phyloP scores from a whole-genome alignment of 371 early-diverging fungal genomes.

The Mortierella sp. region DNA sequence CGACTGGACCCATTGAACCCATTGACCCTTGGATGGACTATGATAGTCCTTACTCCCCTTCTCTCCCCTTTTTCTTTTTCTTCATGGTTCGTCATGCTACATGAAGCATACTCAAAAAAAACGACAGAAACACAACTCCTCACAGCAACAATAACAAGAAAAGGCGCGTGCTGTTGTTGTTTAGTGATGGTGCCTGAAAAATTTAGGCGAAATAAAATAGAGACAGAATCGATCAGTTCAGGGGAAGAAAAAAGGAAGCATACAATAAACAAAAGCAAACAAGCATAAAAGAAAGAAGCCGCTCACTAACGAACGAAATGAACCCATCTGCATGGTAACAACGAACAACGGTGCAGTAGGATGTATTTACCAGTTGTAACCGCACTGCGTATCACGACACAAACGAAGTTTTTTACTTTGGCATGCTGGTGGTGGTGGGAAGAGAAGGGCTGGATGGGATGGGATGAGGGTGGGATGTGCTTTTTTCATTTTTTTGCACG shows the following conservation, averaged over 20 bases:
- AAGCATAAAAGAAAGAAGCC: not conserved
- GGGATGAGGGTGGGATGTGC: no score
- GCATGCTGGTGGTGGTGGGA: not conserved
- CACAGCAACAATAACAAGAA: not conserved
- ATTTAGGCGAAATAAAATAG: not conserved
- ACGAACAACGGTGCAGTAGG: not conserved
- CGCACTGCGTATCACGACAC: no score
- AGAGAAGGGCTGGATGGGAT: not conserved
- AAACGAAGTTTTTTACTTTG: not conserved
- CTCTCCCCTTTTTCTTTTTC: not conserved
- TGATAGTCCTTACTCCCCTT: no score
- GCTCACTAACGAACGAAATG: slow-evolving; percentile 4
- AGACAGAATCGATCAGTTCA: not conserved
- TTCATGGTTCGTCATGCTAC: not conserved
- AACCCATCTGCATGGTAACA: slow-evolving; percentile 6
- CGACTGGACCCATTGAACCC: no score
- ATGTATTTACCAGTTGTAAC: not conserved
- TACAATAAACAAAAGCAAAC: not conserved
- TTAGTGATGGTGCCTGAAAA: not conserved
- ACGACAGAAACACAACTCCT: not conserved
- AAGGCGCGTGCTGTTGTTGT: slow-evolving; percentile 5
- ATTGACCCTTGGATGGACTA: no score
- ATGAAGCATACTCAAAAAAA: not conserved
- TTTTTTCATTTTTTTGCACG: no score
- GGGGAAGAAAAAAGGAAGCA: not conserved